Evolutionary conservation across 768 basidiomycete genomes (phyloP), one percentile per base, ranked within the genome.

Genomic region (Agaricus blazei): DNA sequence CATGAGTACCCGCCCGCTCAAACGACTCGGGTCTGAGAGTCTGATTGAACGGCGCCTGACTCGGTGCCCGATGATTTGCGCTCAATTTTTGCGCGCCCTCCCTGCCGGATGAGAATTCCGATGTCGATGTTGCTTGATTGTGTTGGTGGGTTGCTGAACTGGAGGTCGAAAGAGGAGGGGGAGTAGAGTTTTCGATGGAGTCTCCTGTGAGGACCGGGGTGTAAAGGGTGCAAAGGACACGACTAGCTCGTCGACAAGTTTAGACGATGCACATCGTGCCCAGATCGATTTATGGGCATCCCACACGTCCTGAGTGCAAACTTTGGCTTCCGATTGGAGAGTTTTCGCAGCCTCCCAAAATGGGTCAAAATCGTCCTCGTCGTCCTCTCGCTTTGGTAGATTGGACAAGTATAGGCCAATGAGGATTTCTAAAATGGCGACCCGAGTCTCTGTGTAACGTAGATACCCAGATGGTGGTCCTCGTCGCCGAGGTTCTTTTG

Each of bases 391-490:
- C 46, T 56, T 56, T 4, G 54, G 60, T 43, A 47, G 43, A 52
- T 50, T 57, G 41, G 53, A 65, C 48, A 56, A 45, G 40, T 56
- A 64, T n/a, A 67, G 58, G 28, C 67, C 67, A 3, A 68, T 56
- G 41, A 68, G 60, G 31, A 65, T 66, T 43, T 68, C 66, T 40
- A 68, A 60, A 11, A 68, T 51, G 19, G 62, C 54, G 9, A 68
- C 64, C 12, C 67, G 60, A 2, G 66, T 68, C 57, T 68, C 67
- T 7, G 62, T 67, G 50, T 65, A 64, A 4, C 63, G 62, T 41
- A 68, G 57, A 51, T 68, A 68, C 4, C 67, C 67, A 19, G 66
- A 67, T 3, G 67, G 67, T 4, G 67, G 67, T 5, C 67, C 67
- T 9, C 67, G 59, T 47, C 67, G 63, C 1, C 64, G 60, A 0